Conservation (phyloP, 2,329 filamentous ascomycete genomes). For the Macrophomina phaseolina region DNA sequence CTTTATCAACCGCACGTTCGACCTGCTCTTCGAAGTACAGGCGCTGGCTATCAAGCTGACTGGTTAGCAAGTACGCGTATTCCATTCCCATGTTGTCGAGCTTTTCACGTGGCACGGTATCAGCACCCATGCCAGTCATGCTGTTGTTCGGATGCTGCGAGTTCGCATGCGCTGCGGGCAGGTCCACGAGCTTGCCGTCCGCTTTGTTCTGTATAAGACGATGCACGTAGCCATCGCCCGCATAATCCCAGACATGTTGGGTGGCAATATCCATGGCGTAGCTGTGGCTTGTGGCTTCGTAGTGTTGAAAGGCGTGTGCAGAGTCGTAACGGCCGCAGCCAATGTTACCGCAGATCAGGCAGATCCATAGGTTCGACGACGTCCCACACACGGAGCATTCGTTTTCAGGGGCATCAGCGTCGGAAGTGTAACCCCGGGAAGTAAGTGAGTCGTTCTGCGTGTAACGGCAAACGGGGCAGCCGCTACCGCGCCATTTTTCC, state of each 20-base stretch:
- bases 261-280: slow-evolving; percentile 93
- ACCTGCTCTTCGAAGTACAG: slow-evolving; percentile 94
- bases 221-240: slow-evolving; percentile 93
- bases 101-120: slow-evolving; percentile 74
- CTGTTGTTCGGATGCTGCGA: slow-evolving; percentile 35
- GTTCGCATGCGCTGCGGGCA: slow-evolving; percentile 63
- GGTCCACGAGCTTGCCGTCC: slow-evolving; percentile 88
- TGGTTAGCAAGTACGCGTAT: slow-evolving; percentile 91
- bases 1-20: slow-evolving; percentile 87
- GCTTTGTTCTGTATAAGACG: slow-evolving; percentile 92
- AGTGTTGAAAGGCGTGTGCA: slow-evolving; percentile 91
- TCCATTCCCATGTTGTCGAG: slow-evolving; percentile 84
- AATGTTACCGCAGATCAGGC: slow-evolving; percentile 88
- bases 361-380: slow-evolving; percentile 88
- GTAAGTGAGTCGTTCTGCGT: slow-evolving; percentile 66
- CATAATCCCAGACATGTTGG: slow-evolving; percentile 98
- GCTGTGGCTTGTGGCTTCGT: slow-evolving; percentile 85
- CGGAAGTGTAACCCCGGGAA: slow-evolving; percentile 39
- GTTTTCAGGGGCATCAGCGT: slow-evolving; percentile 63
- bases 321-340: slow-evolving; percentile 95
- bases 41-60: slow-evolving; percentile 89
- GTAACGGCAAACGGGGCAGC: slow-evolving; percentile 93
- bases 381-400: slow-evolving; percentile 83
- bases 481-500: slow-evolving; percentile 92
- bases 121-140: slow-evolving; percentile 57